A percentile compares a stretch with the other conserved stretches of the same genome.
Conservation (phyloP, 768 basidiomycete genomes). For the Boletus eberwhitei region DNA sequence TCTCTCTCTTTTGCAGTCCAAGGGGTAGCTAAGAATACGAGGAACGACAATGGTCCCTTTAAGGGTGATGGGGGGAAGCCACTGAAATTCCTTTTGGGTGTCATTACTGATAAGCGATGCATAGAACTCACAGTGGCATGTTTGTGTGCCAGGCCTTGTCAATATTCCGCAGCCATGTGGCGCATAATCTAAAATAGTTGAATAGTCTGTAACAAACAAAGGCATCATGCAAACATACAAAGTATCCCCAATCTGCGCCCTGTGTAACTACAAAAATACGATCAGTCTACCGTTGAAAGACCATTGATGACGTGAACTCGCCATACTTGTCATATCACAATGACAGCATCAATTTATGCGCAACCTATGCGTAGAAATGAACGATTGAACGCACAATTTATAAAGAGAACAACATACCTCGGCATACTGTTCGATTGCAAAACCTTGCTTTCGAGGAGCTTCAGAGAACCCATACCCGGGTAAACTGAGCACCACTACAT, state of each 20-base stretch:
- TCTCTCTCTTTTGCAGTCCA: constrained; percentile 28
- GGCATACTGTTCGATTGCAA: constrained; percentile 47
- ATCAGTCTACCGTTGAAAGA: constrained; percentile 16
- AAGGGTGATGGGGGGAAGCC: constrained; percentile 20
- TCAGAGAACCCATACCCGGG: constrained; percentile 65
- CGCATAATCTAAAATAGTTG: constrained; percentile 32
- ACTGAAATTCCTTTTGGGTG: constrained; percentile 8
- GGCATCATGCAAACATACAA: constrained; percentile 24
- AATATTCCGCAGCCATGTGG: constrained; percentile 32
- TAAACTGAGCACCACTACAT: constrained; percentile 56
- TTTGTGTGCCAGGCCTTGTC: constrained; percentile 55
- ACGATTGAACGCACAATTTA: background rate
- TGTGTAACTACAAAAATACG: constrained; percentile 36
- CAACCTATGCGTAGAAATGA: constrained; percentile 30
- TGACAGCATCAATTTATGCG: constrained; percentile 47
- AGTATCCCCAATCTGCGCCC: constrained; percentile 47
- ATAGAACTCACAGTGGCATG: constrained; percentile 36
- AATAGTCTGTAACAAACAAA: background rate
- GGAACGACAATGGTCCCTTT: constrained; percentile 26
- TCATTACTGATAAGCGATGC: background rate
- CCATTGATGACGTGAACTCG: constrained; percentile 7
- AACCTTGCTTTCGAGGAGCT: constrained; percentile 51
- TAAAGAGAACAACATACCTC: constrained; percentile 37
- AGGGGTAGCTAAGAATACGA: constrained; percentile 27
- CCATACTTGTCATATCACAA: constrained; percentile 52